Conservation (phyloP, 2,329 filamentous ascomycete genomes). For the Arachnomyces sp. region DNA sequence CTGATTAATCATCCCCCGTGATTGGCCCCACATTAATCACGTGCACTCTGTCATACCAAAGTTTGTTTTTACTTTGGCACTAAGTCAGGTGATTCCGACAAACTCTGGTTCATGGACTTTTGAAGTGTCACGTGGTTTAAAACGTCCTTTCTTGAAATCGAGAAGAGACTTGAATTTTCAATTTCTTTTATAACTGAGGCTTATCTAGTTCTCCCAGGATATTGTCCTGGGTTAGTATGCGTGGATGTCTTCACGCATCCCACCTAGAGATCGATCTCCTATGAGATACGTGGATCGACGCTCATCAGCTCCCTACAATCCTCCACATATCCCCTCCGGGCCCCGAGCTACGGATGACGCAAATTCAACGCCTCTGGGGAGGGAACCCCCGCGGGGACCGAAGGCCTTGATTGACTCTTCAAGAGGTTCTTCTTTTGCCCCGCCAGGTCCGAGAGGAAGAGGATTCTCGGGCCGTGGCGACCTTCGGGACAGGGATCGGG, state of each 20-base stretch:
- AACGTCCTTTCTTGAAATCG: too few relatives aligned
- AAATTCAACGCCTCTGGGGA: conserved; percentile 49
- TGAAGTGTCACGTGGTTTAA: too few relatives aligned
- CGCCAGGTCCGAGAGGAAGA: conserved; percentile 52
- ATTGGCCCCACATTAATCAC: too few relatives aligned
- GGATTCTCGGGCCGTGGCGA: conserved; percentile 54
- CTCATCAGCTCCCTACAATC: conserved; percentile 55
- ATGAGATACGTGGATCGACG: conserved; percentile 65
- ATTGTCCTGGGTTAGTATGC: too few relatives aligned
- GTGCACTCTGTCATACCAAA: too few relatives aligned
- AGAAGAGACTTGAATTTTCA: conserved; percentile 17
- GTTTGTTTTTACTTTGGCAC: too few relatives aligned
- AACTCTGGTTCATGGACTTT: too few relatives aligned
- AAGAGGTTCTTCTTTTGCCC: conserved; percentile 42
- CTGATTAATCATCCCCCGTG: too few relatives aligned
- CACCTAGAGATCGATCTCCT: conserved; percentile 61
- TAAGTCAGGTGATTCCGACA: too few relatives aligned
- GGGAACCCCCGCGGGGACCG: conserved; percentile 73
- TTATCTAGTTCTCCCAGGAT: conserved; percentile 19
- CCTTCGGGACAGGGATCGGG: conserved; percentile 45
- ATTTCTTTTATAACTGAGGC: conserved; percentile 33
- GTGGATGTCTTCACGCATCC: conserved; percentile 52
- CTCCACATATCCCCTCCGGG: conserved; percentile 46
- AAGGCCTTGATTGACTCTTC: conserved; percentile 67
- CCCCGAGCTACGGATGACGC: conserved; percentile 50